Evolutionary conservation across 495 filamentous ascomycete species (phyloP), one percentile per base, ranked within the genome.

Genomic region (Talaromyces ruber): DNA sequence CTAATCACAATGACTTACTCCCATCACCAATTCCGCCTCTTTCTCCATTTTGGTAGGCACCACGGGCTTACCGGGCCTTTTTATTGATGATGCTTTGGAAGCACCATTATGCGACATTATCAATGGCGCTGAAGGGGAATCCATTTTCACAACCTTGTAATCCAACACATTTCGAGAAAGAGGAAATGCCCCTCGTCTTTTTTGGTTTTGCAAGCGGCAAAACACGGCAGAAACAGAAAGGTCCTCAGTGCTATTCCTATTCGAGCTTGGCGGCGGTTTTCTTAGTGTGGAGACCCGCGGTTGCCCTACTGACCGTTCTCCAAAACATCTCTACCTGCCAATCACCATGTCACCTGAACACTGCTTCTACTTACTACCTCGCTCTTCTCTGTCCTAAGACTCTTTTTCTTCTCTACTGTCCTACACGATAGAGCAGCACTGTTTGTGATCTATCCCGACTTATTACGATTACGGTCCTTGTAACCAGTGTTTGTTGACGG

Each of bases 1-100:
- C 43, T 24, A 53, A 28, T 34, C 24, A 52, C 26, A 47, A 37
- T 45, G 12, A 79, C 84, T 65, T 75, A 88, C 87, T 61, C 78
- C 82, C 86, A 91, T 91, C 63, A 92, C 85, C 6, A 82, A 79
- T 63, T 89, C 85, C 68, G 72, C 73, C 28, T 89, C 87, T 64
- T 83, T 74, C 62, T 73, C 72, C 25, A 67, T 68, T 70, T 81
- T 77, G 37, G 58, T 66, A 30, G 45, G 61, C 51, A 62, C 56
- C 25, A 22, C 34, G 7, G 54, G 3, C 26, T 21, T 57, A 1
- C 18, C 9, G 24, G n/a, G 6, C 34, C 14, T 59, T 43, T 12
- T 32, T 14, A 11, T 47, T 24, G 57, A 12, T 6, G 32, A 22
- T 18, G 16, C 43, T 47, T 47, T 47, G 6, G 8, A 8, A 47